Percentiles rank a stretch among this genome's conserved stretches.
phyloP scores from a whole-genome alignment of 2,329 filamentous ascomycete species.

The Macrophomina pseudophaseolina region DNA sequence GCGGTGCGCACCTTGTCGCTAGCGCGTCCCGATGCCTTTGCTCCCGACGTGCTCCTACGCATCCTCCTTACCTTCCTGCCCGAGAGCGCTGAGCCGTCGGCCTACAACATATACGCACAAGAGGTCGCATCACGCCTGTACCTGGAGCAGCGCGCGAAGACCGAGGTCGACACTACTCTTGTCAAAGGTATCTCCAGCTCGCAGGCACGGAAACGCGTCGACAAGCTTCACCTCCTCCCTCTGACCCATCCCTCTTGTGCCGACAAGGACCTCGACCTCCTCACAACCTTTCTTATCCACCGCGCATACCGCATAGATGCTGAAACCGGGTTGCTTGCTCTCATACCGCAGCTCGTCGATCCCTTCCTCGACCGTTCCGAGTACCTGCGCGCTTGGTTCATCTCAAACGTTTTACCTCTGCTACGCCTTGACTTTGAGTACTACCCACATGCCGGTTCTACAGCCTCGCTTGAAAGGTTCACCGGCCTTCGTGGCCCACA shows the following conservation, averaged over 20 bases:
- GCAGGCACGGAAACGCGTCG: conserved; percentile 67
- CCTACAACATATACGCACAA: conserved; percentile 67
- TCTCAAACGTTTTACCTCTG: conserved; percentile 71
- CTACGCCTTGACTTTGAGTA: conserved; percentile 73
- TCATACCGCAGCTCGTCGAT: conserved; percentile 68
- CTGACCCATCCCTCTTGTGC: conserved; percentile 59
- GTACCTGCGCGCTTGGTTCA: conserved; percentile 69
- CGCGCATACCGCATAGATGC: conserved; percentile 72
- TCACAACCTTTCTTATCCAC: conserved; percentile 70
- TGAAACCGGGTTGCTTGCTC: conserved; percentile 72
- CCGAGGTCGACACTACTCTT: conserved; percentile 58
- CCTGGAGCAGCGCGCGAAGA: conserved; percentile 44
- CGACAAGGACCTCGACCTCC: conserved; percentile 56
- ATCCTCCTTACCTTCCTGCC: conserved; percentile 79
- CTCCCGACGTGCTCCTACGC: conserved; percentile 69
- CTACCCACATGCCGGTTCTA: conserved; percentile 56
- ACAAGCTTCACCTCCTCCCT: conserved; percentile 67
- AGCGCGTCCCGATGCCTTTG: conserved; percentile 62
- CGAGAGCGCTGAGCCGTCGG: conserved; percentile 67
- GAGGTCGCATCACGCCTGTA: conserved; percentile 60
- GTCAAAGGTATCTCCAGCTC: conserved; percentile 66
- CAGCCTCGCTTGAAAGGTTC: conserved; percentile 66
- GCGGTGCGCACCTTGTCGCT: conserved; percentile 66
- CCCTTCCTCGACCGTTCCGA: conserved; percentile 70
- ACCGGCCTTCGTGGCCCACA: conserved; percentile 63